phyloP scores from a whole-genome alignment of 106 monocot genomes.

The Cymbidium sinense region DNA sequence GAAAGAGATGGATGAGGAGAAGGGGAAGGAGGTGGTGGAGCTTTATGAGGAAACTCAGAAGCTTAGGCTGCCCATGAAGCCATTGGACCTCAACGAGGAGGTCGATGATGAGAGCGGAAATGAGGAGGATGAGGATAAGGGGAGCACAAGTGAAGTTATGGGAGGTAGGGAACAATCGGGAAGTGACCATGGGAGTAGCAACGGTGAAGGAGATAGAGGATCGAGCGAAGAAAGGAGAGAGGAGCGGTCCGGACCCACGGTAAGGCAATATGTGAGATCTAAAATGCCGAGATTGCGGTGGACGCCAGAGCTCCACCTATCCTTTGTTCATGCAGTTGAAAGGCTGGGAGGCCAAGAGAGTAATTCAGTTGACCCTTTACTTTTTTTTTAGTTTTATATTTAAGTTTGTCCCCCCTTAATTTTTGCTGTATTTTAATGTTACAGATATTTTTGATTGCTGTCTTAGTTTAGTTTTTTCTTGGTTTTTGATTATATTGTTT shows the following conservation, averaged over 20 bases:
- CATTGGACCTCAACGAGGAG: conserved; percentile 52
- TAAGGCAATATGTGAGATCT: conserved; percentile 69
- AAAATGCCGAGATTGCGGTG: conserved; percentile 64
- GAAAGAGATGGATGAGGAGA: conserved; percentile 35
- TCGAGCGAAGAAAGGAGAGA: conserved; percentile 20
- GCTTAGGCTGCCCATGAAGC: conserved; percentile 7
- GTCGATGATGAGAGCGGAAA: conserved; percentile 12
- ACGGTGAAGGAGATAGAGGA: conserved; percentile 1
- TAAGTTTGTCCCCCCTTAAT: not conserved
- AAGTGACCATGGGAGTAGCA: conserved; percentile 16
- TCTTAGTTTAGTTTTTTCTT: not conserved
- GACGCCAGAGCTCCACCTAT: conserved; percentile 66
- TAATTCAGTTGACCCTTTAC: conserved; percentile 11
- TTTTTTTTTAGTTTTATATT: not conserved
- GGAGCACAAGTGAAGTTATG: conserved; percentile 31
- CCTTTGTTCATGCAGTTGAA: conserved; percentile 67
- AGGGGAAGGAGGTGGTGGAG: conserved; percentile 45
- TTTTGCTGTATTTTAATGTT: too few species aligned
- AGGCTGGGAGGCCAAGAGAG: conserved; percentile 75
- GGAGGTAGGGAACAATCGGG: conserved; percentile 6
- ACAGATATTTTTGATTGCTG: not conserved
- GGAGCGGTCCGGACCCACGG: conserved; percentile 13
- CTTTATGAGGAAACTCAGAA: conserved; percentile 6
- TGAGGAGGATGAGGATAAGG: conserved; percentile 34
- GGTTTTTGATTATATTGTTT: not conserved